Percentiles rank a stretch among this genome's conserved stretches.
These are phyloP conservation scores for Durio zibethinus DNA, from an alignment of 345 rosid genomes.

Conservation along the genomic window DNA sequence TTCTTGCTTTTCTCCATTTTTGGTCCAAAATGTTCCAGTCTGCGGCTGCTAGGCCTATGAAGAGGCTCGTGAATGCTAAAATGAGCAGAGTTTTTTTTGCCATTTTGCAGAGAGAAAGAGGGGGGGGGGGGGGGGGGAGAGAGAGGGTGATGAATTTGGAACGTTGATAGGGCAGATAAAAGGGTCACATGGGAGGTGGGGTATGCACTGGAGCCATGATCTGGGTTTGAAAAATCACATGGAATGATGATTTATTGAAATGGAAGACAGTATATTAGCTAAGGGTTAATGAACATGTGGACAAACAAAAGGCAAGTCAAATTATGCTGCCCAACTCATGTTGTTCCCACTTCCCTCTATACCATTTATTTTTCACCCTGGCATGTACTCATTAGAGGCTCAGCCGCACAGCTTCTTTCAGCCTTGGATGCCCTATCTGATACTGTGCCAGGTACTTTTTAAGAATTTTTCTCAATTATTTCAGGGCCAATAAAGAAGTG, in stretches of 20 bases:
- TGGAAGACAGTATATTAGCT: not conserved
- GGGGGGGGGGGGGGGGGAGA: no score
- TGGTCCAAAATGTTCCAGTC: constrained; percentile 69
- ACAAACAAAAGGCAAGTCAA: not conserved
- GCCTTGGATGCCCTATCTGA: not conserved
- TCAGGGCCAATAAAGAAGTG: not conserved
- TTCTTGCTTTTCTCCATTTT: constrained; percentile 20
- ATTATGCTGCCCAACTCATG: constrained; percentile 23
- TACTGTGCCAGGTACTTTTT: not conserved
- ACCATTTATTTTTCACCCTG: not conserved
- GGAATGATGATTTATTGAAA: not conserved
- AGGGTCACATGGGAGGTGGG: constrained; percentile 21
- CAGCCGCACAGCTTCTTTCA: not conserved
- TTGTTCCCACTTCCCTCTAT: not conserved
- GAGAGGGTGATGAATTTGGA: not conserved
- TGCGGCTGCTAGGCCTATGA: constrained; percentile 36
- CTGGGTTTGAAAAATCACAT: constrained; percentile 3
- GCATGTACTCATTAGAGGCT: not conserved
- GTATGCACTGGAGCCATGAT: not conserved
- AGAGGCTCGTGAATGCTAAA: constrained; percentile 34
- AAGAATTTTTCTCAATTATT: not conserved
- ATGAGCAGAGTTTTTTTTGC: constrained; percentile 26
- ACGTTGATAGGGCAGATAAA: not conserved
- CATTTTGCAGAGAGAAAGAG: constrained; percentile 26
- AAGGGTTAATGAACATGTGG: constrained; percentile 2